These are phyloP conservation scores for Mortierella sp. DNA, from an alignment of 371 early-diverging fungal genomes.

Conservation along the genomic window DNA sequence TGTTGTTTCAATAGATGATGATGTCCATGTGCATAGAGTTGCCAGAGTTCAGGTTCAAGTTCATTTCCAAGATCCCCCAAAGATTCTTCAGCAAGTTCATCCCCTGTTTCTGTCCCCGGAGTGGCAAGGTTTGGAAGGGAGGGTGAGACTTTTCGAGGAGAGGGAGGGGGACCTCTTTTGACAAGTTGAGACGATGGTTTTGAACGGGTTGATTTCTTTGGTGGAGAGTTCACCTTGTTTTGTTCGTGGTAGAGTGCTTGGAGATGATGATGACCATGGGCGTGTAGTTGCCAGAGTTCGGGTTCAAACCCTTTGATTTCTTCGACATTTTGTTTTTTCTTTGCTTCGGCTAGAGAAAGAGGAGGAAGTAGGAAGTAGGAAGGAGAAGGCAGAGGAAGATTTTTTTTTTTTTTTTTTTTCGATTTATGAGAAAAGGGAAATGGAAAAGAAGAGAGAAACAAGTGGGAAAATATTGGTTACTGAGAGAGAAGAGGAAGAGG, in stretches of 20 bases:
- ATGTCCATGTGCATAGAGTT: slow-evolving; percentile 45
- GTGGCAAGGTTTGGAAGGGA: too few relatives aligned
- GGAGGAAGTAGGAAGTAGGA: slow-evolving; percentile 7
- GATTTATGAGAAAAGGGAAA: too few relatives aligned
- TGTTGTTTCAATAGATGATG: slow-evolving; percentile 19
- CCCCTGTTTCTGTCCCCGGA: too few relatives aligned
- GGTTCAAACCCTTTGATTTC: slow-evolving; percentile 30
- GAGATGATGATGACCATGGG: slow-evolving; percentile 37
- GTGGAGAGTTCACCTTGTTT: slow-evolving; percentile 1
- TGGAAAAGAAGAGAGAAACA: too few relatives aligned
- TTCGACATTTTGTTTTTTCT: slow-evolving; percentile 3
- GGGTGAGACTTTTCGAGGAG: too few relatives aligned
- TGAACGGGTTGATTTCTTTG: background rate
- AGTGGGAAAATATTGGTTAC: too few relatives aligned
- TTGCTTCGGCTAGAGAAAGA: background rate
- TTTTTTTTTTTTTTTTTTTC: background rate
- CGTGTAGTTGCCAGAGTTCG: slow-evolving; percentile 49
- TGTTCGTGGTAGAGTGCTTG: slow-evolving; percentile 12
- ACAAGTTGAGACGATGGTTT: slow-evolving; percentile 8
- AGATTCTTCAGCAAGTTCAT: too few relatives aligned
- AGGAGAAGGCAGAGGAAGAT: too few relatives aligned
- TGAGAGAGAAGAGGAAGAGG: background rate
- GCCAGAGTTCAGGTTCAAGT: slow-evolving; percentile 45
- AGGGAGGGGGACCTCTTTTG: too few relatives aligned
- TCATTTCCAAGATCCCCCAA: slow-evolving; percentile 8